Conservation (phyloP, 345 rosid species). For the Syzygium aromaticum region DNA sequence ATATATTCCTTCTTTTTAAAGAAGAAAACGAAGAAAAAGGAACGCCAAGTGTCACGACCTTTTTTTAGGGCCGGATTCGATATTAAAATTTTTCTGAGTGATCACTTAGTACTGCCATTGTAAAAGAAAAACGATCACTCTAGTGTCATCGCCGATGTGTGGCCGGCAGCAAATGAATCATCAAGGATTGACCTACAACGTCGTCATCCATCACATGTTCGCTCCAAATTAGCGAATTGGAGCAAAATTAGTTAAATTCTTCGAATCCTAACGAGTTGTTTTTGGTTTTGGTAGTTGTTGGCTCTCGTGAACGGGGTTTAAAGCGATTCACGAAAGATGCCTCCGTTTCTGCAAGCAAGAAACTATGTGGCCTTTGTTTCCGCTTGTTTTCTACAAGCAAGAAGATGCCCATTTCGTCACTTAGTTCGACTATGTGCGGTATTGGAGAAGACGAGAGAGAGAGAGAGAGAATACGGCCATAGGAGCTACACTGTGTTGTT, state of each 20-base stretch:
- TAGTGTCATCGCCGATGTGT: too few relatives aligned
- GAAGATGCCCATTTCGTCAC: neutral
- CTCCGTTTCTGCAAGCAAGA: neutral
- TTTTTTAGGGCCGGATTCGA: too few relatives aligned
- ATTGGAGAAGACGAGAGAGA: neutral
- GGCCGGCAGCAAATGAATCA: neutral
- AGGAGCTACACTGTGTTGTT: neutral
- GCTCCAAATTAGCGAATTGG: neutral
- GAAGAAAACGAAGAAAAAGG: too few relatives aligned
- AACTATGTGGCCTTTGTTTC: too few relatives aligned
- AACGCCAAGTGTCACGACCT: too few relatives aligned
- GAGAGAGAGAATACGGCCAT: neutral
- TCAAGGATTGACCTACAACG: neutral
- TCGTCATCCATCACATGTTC: neutral
- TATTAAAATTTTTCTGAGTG: too few relatives aligned
- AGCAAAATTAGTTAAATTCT: neutral
- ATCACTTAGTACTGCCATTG: too few relatives aligned
- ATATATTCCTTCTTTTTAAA: too few relatives aligned
- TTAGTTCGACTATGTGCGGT: too few relatives aligned
- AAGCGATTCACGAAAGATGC: neutral
- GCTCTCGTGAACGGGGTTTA: neutral
- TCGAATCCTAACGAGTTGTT: neutral
- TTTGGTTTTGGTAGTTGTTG: neutral
- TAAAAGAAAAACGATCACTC: neutral
- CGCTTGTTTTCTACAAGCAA: neutral